Evolutionary conservation across 805 yeast species (phyloP).

Genomic region (Grigorovia transvaalensis): DNA sequence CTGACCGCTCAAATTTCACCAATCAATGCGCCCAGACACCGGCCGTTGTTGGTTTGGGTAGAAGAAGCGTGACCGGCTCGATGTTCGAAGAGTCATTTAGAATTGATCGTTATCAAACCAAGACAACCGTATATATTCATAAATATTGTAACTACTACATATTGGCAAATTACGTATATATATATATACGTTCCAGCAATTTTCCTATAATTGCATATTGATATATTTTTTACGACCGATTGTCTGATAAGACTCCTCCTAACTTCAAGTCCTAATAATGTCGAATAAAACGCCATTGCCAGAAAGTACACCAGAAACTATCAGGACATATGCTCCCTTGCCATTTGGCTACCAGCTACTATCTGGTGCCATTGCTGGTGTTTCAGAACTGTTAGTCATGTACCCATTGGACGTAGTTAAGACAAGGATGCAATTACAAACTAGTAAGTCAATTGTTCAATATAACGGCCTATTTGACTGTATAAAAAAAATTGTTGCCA

Average conservation of each 20-base stretch:
- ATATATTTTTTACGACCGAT: neutral
- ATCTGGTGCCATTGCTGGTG: conserved; percentile 94
- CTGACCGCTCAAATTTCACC: neutral
- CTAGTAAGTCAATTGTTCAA: conserved; percentile 11
- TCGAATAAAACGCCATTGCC: neutral
- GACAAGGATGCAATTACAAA: conserved; percentile 85
- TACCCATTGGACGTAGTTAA: conserved; percentile 95
- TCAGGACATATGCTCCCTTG: conserved; percentile 31
- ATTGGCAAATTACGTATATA: too few relatives aligned
- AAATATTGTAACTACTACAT: neutral
- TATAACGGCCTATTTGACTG: conserved; percentile 82
- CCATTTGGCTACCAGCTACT: conserved; percentile 88
- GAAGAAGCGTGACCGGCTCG: neutral
- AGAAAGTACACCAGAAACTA: neutral
- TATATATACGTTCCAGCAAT: neutral
- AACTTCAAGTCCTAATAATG: neutral
- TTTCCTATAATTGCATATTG: neutral
- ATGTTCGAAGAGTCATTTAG: neutral
- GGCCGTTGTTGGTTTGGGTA: neutral
- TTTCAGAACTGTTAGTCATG: conserved; percentile 90
- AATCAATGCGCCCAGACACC: neutral
- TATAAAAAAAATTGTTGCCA: conserved; percentile 66
- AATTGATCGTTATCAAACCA: neutral
- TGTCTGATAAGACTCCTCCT: neutral
- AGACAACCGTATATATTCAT: neutral